These are phyloP conservation scores for Metschnikowia picachoensis DNA, from an alignment of 805 yeast genomes.

Conservation along the genomic window DNA sequence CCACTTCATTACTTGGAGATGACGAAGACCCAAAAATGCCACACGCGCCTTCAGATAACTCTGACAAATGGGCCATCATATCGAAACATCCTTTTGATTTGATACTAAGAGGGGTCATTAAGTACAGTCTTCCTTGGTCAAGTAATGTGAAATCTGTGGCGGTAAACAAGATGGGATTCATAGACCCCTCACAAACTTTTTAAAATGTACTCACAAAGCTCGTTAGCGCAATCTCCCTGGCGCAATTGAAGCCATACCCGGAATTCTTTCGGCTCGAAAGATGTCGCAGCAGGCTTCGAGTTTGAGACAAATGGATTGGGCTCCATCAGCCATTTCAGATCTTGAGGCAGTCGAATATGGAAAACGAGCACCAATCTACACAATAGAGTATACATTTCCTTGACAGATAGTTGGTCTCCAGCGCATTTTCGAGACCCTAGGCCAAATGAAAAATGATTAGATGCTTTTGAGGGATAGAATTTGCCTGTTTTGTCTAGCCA, in stretches of 20 bases:
- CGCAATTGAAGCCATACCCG: slow-evolving; percentile 18
- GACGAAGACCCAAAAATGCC: background rate
- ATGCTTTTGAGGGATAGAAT: slow-evolving; percentile 10
- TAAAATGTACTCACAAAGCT: slow-evolving; percentile 1
- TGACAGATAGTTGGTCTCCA: slow-evolving; percentile 60
- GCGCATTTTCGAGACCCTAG: slow-evolving; percentile 71
- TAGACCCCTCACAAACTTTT: slow-evolving; percentile 44
- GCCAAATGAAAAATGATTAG: slow-evolving; percentile 58
- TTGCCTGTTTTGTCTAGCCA: slow-evolving; percentile 37
- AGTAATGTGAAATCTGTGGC: slow-evolving; percentile 51
- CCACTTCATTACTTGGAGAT: background rate
- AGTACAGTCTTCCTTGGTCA: slow-evolving; percentile 67
- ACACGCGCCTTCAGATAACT: slow-evolving; percentile 30
- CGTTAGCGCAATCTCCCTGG: slow-evolving; percentile 1
- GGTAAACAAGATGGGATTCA: slow-evolving; percentile 52
- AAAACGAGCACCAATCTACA: slow-evolving; percentile 52
- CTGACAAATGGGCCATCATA: slow-evolving; percentile 68
- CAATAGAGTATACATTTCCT: slow-evolving; percentile 59
- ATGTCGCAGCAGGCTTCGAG: slow-evolving; percentile 51
- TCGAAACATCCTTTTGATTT: slow-evolving; percentile 81
- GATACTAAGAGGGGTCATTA: slow-evolving; percentile 76
- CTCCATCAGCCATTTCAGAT: slow-evolving; percentile 33
- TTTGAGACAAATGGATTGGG: slow-evolving; percentile 51
- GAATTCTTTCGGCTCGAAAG: slow-evolving; percentile 55
- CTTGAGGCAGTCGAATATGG: slow-evolving; percentile 41